These are phyloP conservation scores for Mayamaea pseudoterrestris DNA, from an alignment of 108 stramenopile species.

Conservation along the genomic window DNA sequence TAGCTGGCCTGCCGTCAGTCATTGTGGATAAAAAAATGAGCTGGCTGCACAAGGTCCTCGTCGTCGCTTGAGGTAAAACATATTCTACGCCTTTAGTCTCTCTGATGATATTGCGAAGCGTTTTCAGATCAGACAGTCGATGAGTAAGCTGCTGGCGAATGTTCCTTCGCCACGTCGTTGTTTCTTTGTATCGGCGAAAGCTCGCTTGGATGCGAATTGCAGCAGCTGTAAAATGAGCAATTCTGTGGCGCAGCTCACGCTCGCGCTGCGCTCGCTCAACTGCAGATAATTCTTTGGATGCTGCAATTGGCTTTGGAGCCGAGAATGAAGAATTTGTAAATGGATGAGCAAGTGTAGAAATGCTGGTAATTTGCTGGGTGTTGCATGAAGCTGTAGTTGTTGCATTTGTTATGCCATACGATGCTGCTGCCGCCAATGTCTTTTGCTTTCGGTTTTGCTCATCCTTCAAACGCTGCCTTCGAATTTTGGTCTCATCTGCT, in stretches of 20 bases:
- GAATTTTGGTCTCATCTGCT: slow-evolving; percentile 50
- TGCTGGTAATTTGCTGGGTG: not conserved
- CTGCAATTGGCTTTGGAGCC: not conserved
- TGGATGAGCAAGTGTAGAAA: not conserved
- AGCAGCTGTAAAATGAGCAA: slow-evolving; percentile 21
- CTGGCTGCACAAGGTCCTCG: slow-evolving; percentile 36
- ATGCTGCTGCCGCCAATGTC: slow-evolving; percentile 5
- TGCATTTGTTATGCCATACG: not conserved
- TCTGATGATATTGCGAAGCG: slow-evolving; percentile 28
- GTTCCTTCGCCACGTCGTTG: slow-evolving; percentile 15
- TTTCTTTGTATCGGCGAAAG: slow-evolving; percentile 32
- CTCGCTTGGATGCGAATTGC: slow-evolving; percentile 43
- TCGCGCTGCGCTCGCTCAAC: slow-evolving; percentile 49
- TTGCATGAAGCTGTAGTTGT: slow-evolving; percentile 1
- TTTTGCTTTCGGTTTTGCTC: slow-evolving; percentile 23
- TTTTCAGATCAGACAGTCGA: slow-evolving; percentile 43
- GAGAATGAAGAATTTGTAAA: not conserved
- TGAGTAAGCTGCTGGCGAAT: slow-evolving; percentile 28
- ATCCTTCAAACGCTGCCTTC: slow-evolving; percentile 51
- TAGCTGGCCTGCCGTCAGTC: not conserved
- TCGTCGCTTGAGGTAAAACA: slow-evolving; percentile 60
- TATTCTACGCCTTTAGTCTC: slow-evolving; percentile 30
- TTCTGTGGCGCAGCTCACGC: slow-evolving; percentile 42
- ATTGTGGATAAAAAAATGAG: slow-evolving; percentile 44
- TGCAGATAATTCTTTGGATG: slow-evolving; percentile 8